These are phyloP conservation scores for Diplotaxis tenuifolia DNA, from an alignment of 345 rosid genomes.

Conservation along the genomic window DNA sequence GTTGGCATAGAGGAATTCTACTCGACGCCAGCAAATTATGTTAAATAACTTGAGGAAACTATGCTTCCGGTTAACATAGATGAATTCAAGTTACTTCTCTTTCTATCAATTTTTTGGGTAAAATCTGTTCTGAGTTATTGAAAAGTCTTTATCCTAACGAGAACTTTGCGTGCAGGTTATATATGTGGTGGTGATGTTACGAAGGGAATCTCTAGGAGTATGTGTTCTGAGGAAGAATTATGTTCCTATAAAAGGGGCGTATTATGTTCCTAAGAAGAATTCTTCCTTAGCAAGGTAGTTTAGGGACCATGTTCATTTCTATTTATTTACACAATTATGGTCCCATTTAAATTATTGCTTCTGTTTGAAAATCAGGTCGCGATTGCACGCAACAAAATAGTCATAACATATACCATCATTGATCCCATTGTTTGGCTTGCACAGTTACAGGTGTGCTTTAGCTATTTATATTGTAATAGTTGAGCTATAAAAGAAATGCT, in stretches of 20 bases:
- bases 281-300: conserved; percentile 67
- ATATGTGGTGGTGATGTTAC: conserved; percentile 40
- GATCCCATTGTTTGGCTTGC: conserved; percentile 82
- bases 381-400: conserved; percentile 77
- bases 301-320: neutral
- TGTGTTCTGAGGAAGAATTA: conserved; percentile 62
- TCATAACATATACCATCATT: conserved; percentile 56
- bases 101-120: neutral
- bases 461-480: neutral
- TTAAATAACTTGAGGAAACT: conserved; percentile 48
- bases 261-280: conserved; percentile 58
- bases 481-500: neutral
- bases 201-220: conserved; percentile 47
- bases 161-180: conserved; percentile 46
- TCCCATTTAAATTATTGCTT: neutral
- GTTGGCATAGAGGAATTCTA: conserved; percentile 77
- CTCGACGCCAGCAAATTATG: conserved; percentile 60
- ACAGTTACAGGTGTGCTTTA: conserved; percentile 58
- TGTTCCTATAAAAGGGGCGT: conserved; percentile 51
- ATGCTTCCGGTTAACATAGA: conserved; percentile 47
- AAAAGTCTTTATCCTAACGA: neutral
- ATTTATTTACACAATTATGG: neutral
- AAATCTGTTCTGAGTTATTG: neutral
- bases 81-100: neutral
- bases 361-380: conserved; percentile 55